Base-by-base conservation (phyloP, 1,139 yeast species). In the Candida sanyaensis region DNA sequence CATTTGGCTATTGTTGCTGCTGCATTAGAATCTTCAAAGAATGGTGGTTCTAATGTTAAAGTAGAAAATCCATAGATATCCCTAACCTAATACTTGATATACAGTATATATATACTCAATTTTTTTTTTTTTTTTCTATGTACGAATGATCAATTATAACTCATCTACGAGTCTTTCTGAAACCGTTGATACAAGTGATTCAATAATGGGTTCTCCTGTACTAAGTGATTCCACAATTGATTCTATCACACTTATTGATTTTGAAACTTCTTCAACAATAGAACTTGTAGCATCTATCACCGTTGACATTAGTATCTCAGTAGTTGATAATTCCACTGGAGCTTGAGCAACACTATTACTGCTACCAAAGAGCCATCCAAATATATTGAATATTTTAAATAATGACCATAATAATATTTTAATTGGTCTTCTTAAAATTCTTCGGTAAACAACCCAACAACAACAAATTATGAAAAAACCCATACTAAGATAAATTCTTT, bases 1-100 rank as follows among this genome's bases (percentile, higher is more conserved):
- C 97, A 92, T 65, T 81, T 91, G 66, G 96, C 97, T 8, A 80
- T 89, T 57, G 82, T 92, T 50, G 95, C 82, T 47, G 97, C 97
- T 38, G 88, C 89, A 53, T 68, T 92, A 42, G 85, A 86, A 53
- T 85, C 95, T 50, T 80, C 91, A 37, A 64, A 75, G 39, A 69
- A 76, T 43, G 72, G 75, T 47, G 96, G 96, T 55, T 66, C 71
- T 47, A 68, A 78, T 38, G 84, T 84, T 30, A 65, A 65, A 48
- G 87, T 89, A 31, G 74, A 64, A 55, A 48, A 43, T 23, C 61
- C 63, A 29, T 56, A 53, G 42, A 42, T 34, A 30, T 10, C 23
- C 5, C 7, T 6, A 8, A 3, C 28, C 9, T 26, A 26, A 32
- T 2, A 32, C 3, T 10, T 32, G 24, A 23, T 24, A 9, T 23